Base-by-base conservation (phyloP, 2,329 filamentous ascomycete genomes). In the Fusarium nurragi region DNA sequence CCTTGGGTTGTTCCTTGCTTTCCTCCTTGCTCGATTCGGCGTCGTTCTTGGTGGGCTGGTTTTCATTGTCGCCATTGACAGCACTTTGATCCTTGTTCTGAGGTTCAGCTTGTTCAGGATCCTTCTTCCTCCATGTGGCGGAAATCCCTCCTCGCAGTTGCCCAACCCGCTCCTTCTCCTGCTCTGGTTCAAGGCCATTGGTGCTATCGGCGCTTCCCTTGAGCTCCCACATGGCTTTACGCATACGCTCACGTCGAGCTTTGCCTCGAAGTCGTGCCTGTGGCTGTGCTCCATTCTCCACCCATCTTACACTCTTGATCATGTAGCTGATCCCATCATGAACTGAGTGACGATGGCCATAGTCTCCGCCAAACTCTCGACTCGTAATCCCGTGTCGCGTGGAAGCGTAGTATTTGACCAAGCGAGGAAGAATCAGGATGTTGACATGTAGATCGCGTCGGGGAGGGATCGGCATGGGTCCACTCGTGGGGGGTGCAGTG, bases 291-390 rank as follows among this genome's bases (percentile, higher is more conserved):
- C 95, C 93, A 64, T 87, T 85, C 64, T 92, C 89, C 1, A 97
- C 91, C 89, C 94, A 98, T 49, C 93, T 88, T 12, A 97, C 86
- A 49, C 88, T 87, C 61, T 88, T 83, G 44, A 99, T 86, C 84
- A 91, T 93, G 77, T 92, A 98, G 75, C 93, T 97, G 76, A 97
- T 86, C 4, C 94, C 94, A 69, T 97, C 93, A 73, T 97, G 93
- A 14, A 82, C 72, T 6, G 75, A 77, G 52, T 79, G 84, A 13
- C 83, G 76, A 6, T 60, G 57, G 2, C 76, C 76, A 40, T 73
- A 74, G 23, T 79, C 83, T 22, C 84, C 86, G 8, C 88, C 90
- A 83, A 93, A 97, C 59, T 90, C 87, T 25, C 93, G 88, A 66
- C 92, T 96, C 68, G 88, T 89, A 54, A 99, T 86, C 4, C 94